phyloP scores from a whole-genome alignment of 1,284 basidiomycete species.

The Pyrrhoderma lamaoense region DNA sequence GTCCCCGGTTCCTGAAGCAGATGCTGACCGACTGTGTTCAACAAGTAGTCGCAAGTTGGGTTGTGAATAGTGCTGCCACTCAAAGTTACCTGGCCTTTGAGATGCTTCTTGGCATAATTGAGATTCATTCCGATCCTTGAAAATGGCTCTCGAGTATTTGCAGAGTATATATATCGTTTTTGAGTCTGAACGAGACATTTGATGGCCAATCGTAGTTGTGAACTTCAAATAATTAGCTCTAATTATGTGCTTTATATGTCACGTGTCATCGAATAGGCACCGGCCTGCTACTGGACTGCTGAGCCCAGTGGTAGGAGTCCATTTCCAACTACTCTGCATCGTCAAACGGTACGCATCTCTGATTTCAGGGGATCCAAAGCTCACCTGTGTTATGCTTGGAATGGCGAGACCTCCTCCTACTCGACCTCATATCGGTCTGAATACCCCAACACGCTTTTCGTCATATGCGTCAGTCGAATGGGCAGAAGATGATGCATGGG shows the following conservation, averaged over 20 bases:
- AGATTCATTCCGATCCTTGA: constrained; percentile 34
- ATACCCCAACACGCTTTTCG: constrained; percentile 45
- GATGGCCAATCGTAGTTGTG: no score
- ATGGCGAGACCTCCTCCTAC: constrained; percentile 72
- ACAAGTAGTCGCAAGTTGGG: constrained; percentile 55
- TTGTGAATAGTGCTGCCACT: constrained; percentile 75
- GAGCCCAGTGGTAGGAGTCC: no score
- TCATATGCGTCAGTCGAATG: constrained; percentile 39
- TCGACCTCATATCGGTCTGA: constrained; percentile 65
- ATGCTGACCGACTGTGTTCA: constrained; percentile 40
- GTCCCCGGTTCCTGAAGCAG: constrained; percentile 40
- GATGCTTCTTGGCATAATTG: constrained; percentile 24
- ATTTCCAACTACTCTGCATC: no score
- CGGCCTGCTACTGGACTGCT: no score
- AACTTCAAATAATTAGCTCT: no score
- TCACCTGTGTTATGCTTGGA: constrained; percentile 23
- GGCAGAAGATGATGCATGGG: constrained; percentile 87
- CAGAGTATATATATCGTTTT: constrained; percentile 27
- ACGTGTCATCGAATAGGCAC: not conserved
- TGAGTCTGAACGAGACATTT: not conserved
- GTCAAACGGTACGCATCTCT: no score
- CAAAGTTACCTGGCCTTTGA: constrained; percentile 29
- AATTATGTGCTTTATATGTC: not conserved
- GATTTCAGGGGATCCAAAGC: no score
- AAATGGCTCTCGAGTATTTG: constrained; percentile 50